Evolutionary conservation across 176 grass and related monocot genomes (phyloP), one percentile per base, ranked within the genome.

Genomic region (Cymbopogon citratus): DNA sequence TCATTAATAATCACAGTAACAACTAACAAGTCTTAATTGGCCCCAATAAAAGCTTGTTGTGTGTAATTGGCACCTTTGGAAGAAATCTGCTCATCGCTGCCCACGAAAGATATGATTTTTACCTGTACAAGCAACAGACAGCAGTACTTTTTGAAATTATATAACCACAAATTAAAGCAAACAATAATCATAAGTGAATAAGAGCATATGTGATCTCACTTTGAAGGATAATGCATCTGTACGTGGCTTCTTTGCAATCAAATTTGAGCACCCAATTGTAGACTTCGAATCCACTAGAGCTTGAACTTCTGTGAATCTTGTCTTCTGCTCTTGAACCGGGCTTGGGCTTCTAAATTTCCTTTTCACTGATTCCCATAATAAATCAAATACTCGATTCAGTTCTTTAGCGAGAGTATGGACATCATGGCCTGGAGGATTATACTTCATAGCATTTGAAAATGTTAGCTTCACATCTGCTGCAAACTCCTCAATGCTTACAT

Each of bases 361-460:
- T 80, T 94, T 75, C 60, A 91, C 48, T 66, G 51, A 83, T 86
- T 76, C 83, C 31, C 1, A 33, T 33, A 33, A 33, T 21, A 9
- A 72, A 83, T 89, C 69, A 39, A 97, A 97, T 23, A 94, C 70
- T 39, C 81, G 57, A 65, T 91, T 87, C 84, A 97, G 66, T 49
- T 92, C 19, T 40, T 92, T 71, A 5, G 94, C 94, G 79, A 97
- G 75, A n/a, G 26, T 1, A 74, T 97, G 91, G 45, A 97, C 87
- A 73, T 85, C 45, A 90, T 92, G 90, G 62, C 34, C 78, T 19
- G 90, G 90, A 87, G 89, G 87, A 83, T 97, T 97, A 81, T 97
- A 97, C 36, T 49, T 76, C 94, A 94, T 92, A 31, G 94, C 94
- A 80, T 97, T 97, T 31, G 92, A 90, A 67, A 97, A 94, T 72